Evolutionary conservation across 345 rosid genomes (phyloP).

Genomic region (Pistacia integerrima): DNA sequence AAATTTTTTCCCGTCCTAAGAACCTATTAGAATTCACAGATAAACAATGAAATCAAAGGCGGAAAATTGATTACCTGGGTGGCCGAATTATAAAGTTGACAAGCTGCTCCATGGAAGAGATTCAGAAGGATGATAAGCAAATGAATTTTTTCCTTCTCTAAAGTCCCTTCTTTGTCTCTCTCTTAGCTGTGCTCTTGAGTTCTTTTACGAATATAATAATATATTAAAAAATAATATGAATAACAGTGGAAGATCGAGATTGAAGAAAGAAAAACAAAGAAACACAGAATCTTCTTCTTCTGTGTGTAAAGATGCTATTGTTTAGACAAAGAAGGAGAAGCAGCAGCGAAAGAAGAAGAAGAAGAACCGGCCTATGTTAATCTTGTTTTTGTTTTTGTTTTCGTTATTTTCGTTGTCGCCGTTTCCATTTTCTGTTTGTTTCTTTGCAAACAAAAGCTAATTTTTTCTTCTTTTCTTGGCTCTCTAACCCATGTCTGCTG

Average conservation of each 20-base stretch:
- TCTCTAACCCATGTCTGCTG: neutral
- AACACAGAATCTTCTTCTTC: slow-evolving; percentile 2
- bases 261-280: neutral
- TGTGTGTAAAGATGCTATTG: slow-evolving; percentile 14
- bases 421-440: slow-evolving; percentile 18
- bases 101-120: slow-evolving; percentile 77
- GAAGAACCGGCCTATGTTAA: slow-evolving; percentile 5
- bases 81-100: slow-evolving; percentile 95
- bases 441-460: neutral
- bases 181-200: neutral
- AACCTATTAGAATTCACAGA: slow-evolving; percentile 6
- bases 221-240: neutral
- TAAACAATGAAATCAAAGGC: neutral
- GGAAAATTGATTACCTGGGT: slow-evolving; percentile 60
- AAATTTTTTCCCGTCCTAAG: slow-evolving; percentile 1
- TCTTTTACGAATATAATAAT: slow-evolving; percentile 7
- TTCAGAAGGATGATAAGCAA: slow-evolving; percentile 17
- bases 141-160: neutral
- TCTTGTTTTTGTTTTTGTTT: slow-evolving; percentile 5
- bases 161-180: slow-evolving; percentile 13
- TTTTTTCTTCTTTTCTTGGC: neutral
- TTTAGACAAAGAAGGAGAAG: slow-evolving; percentile 9
- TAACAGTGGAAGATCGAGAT: neutral
- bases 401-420: slow-evolving; percentile 2
- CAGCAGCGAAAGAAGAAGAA: neutral